Evolutionary conservation across 73 alveolate genomes (phyloP).

Genomic region (Loxodes magnus): DNA sequence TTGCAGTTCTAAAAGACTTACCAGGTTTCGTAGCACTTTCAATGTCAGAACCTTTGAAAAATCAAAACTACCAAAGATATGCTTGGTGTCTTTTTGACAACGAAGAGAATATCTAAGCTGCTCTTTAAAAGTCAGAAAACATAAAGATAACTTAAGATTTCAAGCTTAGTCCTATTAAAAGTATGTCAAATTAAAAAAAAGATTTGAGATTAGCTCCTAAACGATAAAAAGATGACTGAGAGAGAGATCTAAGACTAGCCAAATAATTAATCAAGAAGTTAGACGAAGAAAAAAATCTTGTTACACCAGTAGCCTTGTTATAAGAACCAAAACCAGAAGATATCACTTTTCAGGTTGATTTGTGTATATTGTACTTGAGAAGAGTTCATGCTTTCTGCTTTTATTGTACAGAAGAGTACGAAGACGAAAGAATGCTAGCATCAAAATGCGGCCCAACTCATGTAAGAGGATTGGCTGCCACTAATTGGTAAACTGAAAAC

Average conservation of each 20-base stretch:
- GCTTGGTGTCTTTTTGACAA: constrained; percentile 80
- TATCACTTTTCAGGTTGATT: constrained; percentile 31
- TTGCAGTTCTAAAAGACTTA: constrained; percentile 46
- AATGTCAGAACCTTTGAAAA: constrained; percentile 77
- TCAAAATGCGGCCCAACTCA: constrained; percentile 80
- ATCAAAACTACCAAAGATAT: constrained; percentile 67
- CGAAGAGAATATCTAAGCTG: constrained; percentile 58
- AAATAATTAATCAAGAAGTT: constrained; percentile 47
- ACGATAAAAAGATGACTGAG: constrained; percentile 37
- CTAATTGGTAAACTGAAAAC: too few species aligned
- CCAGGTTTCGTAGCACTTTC: constrained; percentile 76
- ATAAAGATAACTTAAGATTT: constrained; percentile 32
- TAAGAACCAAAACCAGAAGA: constrained; percentile 18
- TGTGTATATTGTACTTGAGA: constrained; percentile 67
- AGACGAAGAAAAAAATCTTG: constrained; percentile 50
- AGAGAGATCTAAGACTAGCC: constrained; percentile 53
- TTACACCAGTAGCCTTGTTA: constrained; percentile 3
- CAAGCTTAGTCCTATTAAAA: constrained; percentile 40
- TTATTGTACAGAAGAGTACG: constrained; percentile 79
- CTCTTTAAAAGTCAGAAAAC: constrained; percentile 34
- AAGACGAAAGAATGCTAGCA: constrained; percentile 82
- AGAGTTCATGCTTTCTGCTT: constrained; percentile 84
- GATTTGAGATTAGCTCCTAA: constrained; percentile 65
- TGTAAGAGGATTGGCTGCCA: too few species aligned
- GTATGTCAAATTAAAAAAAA: constrained; percentile 24